Percentiles rank a stretch among this genome's conserved stretches.
These are phyloP conservation scores for Erythrobasidium hasegawianum DNA, from an alignment of 1,284 basidiomycete genomes.

Conservation along the genomic window DNA sequence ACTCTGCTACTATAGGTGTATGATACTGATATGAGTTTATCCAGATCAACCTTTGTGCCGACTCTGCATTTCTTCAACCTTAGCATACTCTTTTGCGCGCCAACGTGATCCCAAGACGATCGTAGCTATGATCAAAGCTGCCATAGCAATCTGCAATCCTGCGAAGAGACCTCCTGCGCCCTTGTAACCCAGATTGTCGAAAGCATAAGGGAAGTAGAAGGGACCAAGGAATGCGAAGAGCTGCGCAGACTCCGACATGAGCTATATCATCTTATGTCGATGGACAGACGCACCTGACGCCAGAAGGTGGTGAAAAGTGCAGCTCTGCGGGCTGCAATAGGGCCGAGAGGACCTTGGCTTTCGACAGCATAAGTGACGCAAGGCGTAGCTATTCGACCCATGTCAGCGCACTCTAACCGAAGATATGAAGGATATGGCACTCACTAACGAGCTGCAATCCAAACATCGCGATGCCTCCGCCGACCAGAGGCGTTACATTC, in stretches of 20 bases:
- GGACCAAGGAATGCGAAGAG: slow-evolving; percentile 37
- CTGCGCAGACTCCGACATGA: too few relatives aligned
- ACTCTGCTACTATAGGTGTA: too few relatives aligned
- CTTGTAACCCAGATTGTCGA: slow-evolving; percentile 29
- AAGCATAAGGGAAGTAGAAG: slow-evolving; percentile 34
- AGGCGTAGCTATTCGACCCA: slow-evolving; percentile 19
- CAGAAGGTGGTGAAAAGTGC: slow-evolving; percentile 31
- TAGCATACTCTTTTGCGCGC: background rate
- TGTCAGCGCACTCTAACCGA: background rate
- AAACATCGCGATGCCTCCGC: slow-evolving; percentile 33
- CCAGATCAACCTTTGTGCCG: too few relatives aligned
- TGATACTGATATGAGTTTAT: too few relatives aligned
- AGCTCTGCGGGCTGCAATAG: background rate
- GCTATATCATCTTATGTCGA: too few relatives aligned
- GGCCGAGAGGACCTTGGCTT: slow-evolving; percentile 16
- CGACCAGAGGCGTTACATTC: slow-evolving; percentile 16
- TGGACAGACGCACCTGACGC: slow-evolving; percentile 4
- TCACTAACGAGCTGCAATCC: slow-evolving; percentile 35
- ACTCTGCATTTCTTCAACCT: too few relatives aligned
- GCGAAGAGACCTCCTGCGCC: slow-evolving; percentile 32
- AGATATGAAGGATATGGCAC: background rate
- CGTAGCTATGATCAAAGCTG: background rate
- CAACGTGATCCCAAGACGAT: background rate
- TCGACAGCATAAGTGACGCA: slow-evolving; percentile 35
- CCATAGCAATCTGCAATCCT: slow-evolving; percentile 13